Evolutionary conservation across 805 yeast genomes (phyloP).

Genomic region (Pichia gijzeniarum): DNA sequence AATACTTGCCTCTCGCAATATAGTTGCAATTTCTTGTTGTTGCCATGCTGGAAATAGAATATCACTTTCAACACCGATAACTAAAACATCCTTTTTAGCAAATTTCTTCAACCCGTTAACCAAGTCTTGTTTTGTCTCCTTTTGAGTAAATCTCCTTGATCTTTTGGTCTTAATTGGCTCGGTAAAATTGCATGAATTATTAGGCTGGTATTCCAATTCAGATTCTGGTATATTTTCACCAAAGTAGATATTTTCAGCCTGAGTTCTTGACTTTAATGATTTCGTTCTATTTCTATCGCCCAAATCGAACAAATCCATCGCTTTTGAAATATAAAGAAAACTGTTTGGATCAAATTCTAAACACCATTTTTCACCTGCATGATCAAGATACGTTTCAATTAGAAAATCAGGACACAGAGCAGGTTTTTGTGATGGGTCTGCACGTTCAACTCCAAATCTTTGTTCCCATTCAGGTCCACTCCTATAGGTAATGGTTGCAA

Average conservation of each 20-base stretch:
- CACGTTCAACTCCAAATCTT: constrained; percentile 81
- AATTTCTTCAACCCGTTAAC: constrained; percentile 57
- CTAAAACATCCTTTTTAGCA: constrained; percentile 59
- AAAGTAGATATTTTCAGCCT: constrained; percentile 30
- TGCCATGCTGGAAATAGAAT: constrained; percentile 93
- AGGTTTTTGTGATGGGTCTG: constrained; percentile 71
- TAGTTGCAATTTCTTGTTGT: constrained; percentile 71
- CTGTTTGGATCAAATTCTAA: constrained; percentile 89
- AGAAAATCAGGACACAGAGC: constrained; percentile 90
- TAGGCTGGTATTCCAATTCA: constrained; percentile 25
- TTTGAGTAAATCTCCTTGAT: constrained; percentile 40
- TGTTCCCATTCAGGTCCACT: constrained; percentile 98
- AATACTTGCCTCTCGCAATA: constrained; percentile 36
- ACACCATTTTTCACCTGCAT: constrained; percentile 92
- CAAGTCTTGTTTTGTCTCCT: constrained; percentile 57
- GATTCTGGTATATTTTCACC: constrained; percentile 22
- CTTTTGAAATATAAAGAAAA: constrained; percentile 78
- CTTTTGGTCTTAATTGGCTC: constrained; percentile 52
- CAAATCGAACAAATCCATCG: constrained; percentile 90
- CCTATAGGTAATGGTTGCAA: constrained; percentile 89
- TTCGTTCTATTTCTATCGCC: constrained; percentile 42
- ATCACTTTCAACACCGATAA: constrained; percentile 90
- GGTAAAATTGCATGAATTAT: constrained; percentile 33
- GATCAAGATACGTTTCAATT: constrained; percentile 89
- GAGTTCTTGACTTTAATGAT: constrained; percentile 37